phyloP scores from a whole-genome alignment of 306 rosid genomes.

The Psophocarpus tetragonolobus region DNA sequence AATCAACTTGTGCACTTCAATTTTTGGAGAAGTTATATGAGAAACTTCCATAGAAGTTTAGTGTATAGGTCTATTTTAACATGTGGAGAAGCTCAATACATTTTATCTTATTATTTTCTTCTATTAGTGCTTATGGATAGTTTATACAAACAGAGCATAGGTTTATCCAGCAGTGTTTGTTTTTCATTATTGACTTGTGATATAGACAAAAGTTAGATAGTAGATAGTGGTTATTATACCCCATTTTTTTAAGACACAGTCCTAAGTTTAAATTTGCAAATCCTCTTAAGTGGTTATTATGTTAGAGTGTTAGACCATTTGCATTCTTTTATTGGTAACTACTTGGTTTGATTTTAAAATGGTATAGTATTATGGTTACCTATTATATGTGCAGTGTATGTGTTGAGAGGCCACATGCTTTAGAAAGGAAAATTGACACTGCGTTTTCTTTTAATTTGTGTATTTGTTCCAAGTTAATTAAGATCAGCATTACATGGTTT shows the following conservation, averaged over 20 bases:
- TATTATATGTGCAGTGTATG: background rate
- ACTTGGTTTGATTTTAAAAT: background rate
- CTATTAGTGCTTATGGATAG: background rate
- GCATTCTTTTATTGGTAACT: background rate
- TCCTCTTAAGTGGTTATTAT: background rate
- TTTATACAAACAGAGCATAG: background rate
- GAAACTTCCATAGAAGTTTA: background rate
- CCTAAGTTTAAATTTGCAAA: background rate
- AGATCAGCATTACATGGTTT: background rate
- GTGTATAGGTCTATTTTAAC: background rate
- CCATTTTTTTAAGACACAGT: background rate
- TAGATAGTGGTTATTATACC: background rate
- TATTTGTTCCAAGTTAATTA: background rate
- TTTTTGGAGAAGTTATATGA: background rate
- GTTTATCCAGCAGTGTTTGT: background rate
- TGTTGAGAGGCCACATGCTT: background rate
- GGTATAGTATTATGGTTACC: background rate
- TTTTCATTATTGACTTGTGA: no score
- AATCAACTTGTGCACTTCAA: background rate
- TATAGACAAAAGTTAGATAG: background rate
- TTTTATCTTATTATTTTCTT: background rate
- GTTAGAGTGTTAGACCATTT: background rate
- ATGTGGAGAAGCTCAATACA: background rate
- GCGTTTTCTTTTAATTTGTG: background rate
- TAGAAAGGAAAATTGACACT: background rate